phyloP scores from a whole-genome alignment of 2,329 filamentous ascomycete species.

The Uncinocarpus reesii region DNA sequence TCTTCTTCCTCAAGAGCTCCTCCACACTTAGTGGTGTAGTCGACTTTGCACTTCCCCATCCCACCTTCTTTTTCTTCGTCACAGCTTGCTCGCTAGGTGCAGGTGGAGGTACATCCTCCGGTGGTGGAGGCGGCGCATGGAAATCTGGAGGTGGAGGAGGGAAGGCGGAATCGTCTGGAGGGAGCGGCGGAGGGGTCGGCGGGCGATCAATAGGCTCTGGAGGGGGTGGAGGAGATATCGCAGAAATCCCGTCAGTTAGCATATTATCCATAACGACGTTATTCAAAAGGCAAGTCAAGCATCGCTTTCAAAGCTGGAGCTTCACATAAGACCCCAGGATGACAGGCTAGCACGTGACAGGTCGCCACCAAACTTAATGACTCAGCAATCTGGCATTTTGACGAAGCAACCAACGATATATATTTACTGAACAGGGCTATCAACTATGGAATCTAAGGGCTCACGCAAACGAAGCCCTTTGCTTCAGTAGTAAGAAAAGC shows the following conservation, averaged over 20 bases:
- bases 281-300: neutral
- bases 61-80: slow-evolving; percentile 43
- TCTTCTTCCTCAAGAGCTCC: slow-evolving; percentile 74
- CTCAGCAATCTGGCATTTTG: no score
- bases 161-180: slow-evolving; percentile 29
- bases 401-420: no score
- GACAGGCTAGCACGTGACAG: no score
- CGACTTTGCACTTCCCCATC: slow-evolving; percentile 38
- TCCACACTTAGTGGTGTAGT: slow-evolving; percentile 64
- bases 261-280: slow-evolving; percentile 27
- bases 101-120: slow-evolving; percentile 36
- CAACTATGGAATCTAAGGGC: no score
- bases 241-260: slow-evolving; percentile 23
- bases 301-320: no score
- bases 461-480: neutral
- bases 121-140: slow-evolving; percentile 34
- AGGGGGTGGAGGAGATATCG: slow-evolving; percentile 26
- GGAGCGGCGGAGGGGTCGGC: slow-evolving; percentile 34
- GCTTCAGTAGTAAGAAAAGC: neutral
- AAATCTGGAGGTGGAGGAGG: slow-evolving; percentile 34
- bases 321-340: no score
- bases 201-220: slow-evolving; percentile 30
- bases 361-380: no score
- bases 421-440: no score
- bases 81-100: slow-evolving; percentile 23